Percentiles rank a stretch among this genome's conserved stretches.
Conservation (phyloP, 306 rosid genomes). For the Vicia sativa region DNA sequence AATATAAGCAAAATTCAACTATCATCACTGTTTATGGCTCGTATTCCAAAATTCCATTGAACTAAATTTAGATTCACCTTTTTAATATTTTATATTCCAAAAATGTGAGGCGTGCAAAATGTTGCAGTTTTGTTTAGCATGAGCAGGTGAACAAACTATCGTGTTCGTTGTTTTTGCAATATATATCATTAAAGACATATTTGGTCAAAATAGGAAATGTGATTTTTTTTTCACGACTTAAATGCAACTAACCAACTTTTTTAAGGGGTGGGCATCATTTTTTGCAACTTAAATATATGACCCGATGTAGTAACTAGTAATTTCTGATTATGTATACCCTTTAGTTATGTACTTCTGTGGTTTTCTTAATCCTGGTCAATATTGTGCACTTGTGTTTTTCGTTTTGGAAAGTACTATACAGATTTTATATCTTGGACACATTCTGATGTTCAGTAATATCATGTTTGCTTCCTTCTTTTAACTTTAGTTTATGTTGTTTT, state of each 20-base stretch:
- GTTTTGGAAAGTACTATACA: conserved; percentile 3
- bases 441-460: conserved; percentile 15
- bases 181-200: too few species aligned
- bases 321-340: conserved; percentile 13
- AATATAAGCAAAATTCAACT: neutral
- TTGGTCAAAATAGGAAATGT: neutral
- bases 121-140: neutral
- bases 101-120: neutral
- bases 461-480: neutral
- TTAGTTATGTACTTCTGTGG: neutral
- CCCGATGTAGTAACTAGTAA: neutral
- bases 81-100: neutral
- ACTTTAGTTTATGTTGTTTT: conserved; percentile 36
- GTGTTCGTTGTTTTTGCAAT: too few species aligned
- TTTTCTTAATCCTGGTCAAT: conserved; percentile 13
- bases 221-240: neutral
- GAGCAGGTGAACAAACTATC: neutral
- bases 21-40: neutral
- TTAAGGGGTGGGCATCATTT: neutral
- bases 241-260: neutral
- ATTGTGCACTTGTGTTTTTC: conserved; percentile 9
- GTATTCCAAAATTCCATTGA: neutral
- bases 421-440: conserved; percentile 17
- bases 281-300: neutral
- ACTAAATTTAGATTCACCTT: neutral